Base-by-base conservation (phyloP, 2,329 filamentous ascomycete species). In the Stachybotrys chlorohalonatus region DNA sequence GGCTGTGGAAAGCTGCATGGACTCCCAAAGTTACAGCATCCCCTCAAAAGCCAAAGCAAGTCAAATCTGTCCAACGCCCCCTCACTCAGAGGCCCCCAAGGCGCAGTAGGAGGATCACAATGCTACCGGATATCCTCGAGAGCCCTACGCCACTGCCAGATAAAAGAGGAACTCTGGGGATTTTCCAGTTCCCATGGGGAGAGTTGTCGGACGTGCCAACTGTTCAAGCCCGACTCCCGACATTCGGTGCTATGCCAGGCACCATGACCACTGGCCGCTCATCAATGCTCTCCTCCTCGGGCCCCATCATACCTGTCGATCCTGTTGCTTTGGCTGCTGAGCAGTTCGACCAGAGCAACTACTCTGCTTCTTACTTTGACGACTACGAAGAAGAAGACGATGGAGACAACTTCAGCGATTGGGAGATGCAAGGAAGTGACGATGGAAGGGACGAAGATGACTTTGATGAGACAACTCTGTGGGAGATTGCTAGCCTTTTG, bases 131-230 rank as follows among this genome's bases (percentile, higher is more conserved):
- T 63, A 86, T 86, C 56, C 63, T 84, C 39, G 83, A 86, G 64
- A 83, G 75, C 58, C 83, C 83, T 5, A 70, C 80, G 62, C 82
- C 82, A 42, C 70, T 86, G 5, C 76, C 77, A 5, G 72, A 83
- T 63, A 81, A 79, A 66, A 74, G 77, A 47, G 81, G 75, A 11
- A 84, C 81, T 11, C 73, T 86, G 16, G 83, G 82, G 6, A 80
- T 86, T 61, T 86, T 84, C 70, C 80, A 84, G 60, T 85, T 85
- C 59, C 81, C 83, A 2, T 85, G 82, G 81, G 83, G 83, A 13
- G 82, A 85, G 68, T 78, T 70, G 60, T 85, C 82, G 17, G 82
- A 85, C 65, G 75, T 74, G 53, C 77, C 77, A 9, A 77, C 68
- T 31, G 65, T 77, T 54, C 73, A 72, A 58, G 66, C 68, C 54